Conservation (phyloP, 768 basidiomycete species). For the Psilocybe azurescens region DNA sequence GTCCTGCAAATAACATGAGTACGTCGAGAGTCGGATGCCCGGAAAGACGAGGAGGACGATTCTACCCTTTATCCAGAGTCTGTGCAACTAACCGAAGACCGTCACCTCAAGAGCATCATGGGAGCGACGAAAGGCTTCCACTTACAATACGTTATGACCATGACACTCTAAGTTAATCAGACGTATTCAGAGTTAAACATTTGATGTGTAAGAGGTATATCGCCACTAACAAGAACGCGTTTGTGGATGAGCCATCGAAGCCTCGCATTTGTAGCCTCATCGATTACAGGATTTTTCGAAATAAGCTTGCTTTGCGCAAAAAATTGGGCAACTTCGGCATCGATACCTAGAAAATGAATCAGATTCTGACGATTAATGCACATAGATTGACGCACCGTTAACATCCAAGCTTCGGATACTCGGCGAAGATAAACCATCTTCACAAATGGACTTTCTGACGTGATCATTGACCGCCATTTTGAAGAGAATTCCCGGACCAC, state of each 20-base stretch:
- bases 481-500: not conserved
- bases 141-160: constrained; percentile 51
- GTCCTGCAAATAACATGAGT: constrained; percentile 31
- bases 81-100: constrained; percentile 39
- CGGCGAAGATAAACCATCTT: not conserved
- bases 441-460: not conserved
- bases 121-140: not conserved
- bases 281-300: constrained; percentile 37
- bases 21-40: not conserved
- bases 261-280: constrained; percentile 46
- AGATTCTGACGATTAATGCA: not conserved
- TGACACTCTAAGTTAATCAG: constrained; percentile 33
- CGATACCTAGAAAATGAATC: constrained; percentile 33
- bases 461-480: not conserved
- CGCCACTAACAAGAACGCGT: constrained; percentile 41
- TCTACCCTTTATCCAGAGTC: constrained; percentile 51
- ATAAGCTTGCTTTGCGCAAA: constrained; percentile 35
- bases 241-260: constrained; percentile 53
- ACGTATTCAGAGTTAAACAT: not conserved
- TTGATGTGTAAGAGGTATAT: no score
- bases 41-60: not conserved
- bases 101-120: not conserved
- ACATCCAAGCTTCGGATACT: not conserved
- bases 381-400: not conserved
- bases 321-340: constrained; percentile 51